Percentiles rank a stretch among this genome's conserved stretches.
These are phyloP conservation scores for Hirschfeldia incana DNA, from an alignment of 345 rosid genomes.

Conservation along the genomic window DNA sequence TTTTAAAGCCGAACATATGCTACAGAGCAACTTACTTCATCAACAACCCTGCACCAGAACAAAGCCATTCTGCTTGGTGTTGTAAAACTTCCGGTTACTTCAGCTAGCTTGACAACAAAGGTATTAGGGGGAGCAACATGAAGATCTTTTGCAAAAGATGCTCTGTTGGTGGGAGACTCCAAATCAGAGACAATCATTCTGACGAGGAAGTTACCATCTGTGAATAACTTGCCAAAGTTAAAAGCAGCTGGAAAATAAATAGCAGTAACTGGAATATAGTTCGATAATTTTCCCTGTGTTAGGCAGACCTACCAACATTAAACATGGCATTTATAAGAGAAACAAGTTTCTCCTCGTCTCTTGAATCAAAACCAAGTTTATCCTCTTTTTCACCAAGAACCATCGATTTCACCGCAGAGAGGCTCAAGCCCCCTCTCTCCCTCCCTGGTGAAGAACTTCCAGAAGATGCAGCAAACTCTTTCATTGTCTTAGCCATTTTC, in stretches of 20 bases:
- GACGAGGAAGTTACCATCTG: constrained; percentile 80
- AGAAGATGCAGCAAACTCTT: constrained; percentile 70
- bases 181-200: constrained; percentile 58
- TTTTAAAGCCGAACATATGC: constrained; percentile 1
- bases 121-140: constrained; percentile 84
- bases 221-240: constrained; percentile 72
- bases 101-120: constrained; percentile 82
- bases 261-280: constrained; percentile 34
- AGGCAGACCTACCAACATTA: constrained; percentile 60
- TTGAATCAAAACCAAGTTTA: constrained; percentile 56
- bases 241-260: constrained; percentile 61
- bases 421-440: constrained; percentile 83
- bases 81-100: constrained; percentile 88
- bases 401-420: constrained; percentile 83
- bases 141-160: constrained; percentile 68
- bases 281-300: neutral
- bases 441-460: constrained; percentile 78
- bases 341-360: constrained; percentile 63
- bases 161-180: constrained; percentile 41
- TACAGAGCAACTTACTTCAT: constrained; percentile 61
- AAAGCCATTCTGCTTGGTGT: constrained; percentile 73
- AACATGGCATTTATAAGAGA: constrained; percentile 59
- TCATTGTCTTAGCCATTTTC: constrained; percentile 66
- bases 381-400: constrained; percentile 95
- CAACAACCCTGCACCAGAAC: constrained; percentile 81